Conservation (phyloP, 192 early-diverging fungal genomes). For the Coemansia sp. region DNA sequence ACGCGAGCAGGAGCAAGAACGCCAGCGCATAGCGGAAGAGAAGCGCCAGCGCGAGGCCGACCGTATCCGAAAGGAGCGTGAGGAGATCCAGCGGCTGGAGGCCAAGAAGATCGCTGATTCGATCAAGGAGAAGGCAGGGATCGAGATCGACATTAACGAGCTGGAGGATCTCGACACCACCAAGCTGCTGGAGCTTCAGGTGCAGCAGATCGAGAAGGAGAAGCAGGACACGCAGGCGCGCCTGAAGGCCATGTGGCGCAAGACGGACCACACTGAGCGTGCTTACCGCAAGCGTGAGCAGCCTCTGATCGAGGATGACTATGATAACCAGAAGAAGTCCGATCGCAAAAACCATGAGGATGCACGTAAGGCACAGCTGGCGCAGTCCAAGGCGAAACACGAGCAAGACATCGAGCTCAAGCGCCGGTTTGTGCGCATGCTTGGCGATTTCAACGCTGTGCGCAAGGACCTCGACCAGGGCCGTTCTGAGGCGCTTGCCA, state of each 20-base stretch:
- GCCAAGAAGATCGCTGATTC: constrained; percentile 83
- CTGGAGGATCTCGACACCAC: constrained; percentile 82
- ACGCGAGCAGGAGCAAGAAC: constrained; percentile 82
- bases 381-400: constrained; percentile 68
- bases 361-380: constrained; percentile 69
- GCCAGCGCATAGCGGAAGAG: constrained; percentile 84
- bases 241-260: constrained; percentile 73
- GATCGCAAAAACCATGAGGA: constrained; percentile 81
- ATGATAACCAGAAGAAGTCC: constrained; percentile 83
- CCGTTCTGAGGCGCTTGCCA: constrained; percentile 63
- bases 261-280: constrained; percentile 90
- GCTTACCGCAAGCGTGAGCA: constrained; percentile 91
- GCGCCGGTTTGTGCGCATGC: constrained; percentile 76
- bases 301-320: constrained; percentile 87
- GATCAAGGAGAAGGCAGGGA: constrained; percentile 67
- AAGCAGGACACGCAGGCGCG: constrained; percentile 78
- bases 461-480: constrained; percentile 59
- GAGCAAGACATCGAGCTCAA: constrained; percentile 76
- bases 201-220: constrained; percentile 90
- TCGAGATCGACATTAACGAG: constrained; percentile 67
- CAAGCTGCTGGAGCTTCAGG: constrained; percentile 79
- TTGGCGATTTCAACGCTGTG: constrained; percentile 74
- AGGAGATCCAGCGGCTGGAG: constrained; percentile 81
- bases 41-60: constrained; percentile 80
- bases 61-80: constrained; percentile 71